Evolutionary conservation across 176 grass and related monocot genomes (phyloP), one percentile per base, ranked within the genome.

Genomic region (Aegilops umbellulata): DNA sequence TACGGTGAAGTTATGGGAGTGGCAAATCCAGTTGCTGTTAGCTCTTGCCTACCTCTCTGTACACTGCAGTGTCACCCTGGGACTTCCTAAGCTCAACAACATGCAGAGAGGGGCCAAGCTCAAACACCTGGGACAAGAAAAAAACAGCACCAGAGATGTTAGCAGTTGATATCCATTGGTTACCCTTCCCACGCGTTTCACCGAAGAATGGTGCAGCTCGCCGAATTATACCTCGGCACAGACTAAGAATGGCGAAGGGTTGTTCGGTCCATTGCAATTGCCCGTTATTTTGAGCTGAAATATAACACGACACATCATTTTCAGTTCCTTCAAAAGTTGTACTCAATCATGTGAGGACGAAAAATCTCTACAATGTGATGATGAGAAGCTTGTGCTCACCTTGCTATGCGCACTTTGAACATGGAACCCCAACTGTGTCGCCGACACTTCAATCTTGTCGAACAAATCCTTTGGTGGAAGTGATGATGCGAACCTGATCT

Each of bases 401-500:
- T 94, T 95, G 82, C 15, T 87, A 24, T 77, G 66, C 47, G 74
- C 78, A 47, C 66, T 90, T 27, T 94, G 88, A 60, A 95, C 88
- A 83, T 86, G 86, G 60, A 98, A 92, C 0, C 82, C 92, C 82
- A 86, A 89, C 35, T 90, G 65, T 1, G 51, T 88, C 6, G 86
- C 87, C 0, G 91, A 91, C 22, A 49, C 31, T 78, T 94, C 90
- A 4, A 94, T 94, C 80, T 87, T 92, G 74, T 85, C 60, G 10
- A 90, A 88, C 38, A 94, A 76, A 77, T 95, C 90, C 51, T 88
- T 80, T 4, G 88, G 88, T 80, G 86, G 24, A 63, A 86, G 74
- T 76, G 75, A 74, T 85, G 96, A 91, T 60, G 96, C 88, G 92
- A 98, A 98, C 76, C 96, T 92, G 22, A 95, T 90, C 60, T 86